Evolutionary conservation across 75 land plant genomes (phyloP), one percentile per base, ranked within the genome.

Genomic region (Picea sitchensis): DNA sequence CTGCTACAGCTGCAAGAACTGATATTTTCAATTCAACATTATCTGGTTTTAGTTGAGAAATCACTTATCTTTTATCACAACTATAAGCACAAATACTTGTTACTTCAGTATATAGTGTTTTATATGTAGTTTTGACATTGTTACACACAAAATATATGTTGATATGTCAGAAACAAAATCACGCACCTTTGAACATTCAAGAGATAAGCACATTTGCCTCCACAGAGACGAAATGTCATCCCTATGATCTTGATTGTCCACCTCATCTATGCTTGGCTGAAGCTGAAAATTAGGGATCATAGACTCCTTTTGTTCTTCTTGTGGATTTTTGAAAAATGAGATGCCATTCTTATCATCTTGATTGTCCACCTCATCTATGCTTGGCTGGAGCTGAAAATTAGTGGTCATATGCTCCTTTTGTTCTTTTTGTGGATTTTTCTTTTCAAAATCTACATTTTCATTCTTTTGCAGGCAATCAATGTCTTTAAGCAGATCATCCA

Each of bases 131-230:
- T 65, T 32, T 30, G 34, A 30, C 23, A 61, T 6, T 65, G 15
- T 30, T 31, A 65, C 38, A 36, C 47, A 18, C 17, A 36, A 68
- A 65, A 17, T 68, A 38, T 38, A 17, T 17, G 36, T 36, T 41
- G 36, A 38, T 36, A 15, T 18, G 3, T 30, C 14, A 4, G 36
- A 41, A 36, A 34, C 44, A 8, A 36, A 32, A 38, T 14, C 34
- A 18, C 47, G 36, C 31, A 68, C 72, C 72, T 68, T 68, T 38
- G 47, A 68, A 38, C 73, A 68, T 34, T 68, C 73, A 68, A 68
- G 38, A 15, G 73, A 68, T 17, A 44, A 36, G 18, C 34, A 44
- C 73, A 68, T 68, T 36, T 68, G 51, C 20, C 73, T 68, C 73
- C 73, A 68, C 20, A 68, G 47, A 68, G 34, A 18, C 1, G 73